Evolutionary conservation across 495 filamentous ascomycete genomes (phyloP).

Genomic region (Amorphotheca resinae): DNA sequence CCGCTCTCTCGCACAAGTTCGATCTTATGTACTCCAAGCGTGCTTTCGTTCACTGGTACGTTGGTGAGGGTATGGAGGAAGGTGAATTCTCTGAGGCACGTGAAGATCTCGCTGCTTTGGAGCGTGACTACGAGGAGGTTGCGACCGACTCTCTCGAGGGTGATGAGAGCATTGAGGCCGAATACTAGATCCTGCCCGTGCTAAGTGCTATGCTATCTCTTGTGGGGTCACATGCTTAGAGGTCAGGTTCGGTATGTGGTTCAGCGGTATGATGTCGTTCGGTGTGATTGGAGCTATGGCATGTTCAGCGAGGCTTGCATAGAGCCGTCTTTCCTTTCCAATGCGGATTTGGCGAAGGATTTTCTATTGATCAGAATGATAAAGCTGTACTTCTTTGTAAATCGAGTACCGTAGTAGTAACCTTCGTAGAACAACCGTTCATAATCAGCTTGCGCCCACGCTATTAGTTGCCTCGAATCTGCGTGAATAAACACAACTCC

Average conservation of each 20-base stretch:
- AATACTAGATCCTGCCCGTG: constrained; percentile 58
- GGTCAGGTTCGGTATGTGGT: constrained; percentile 19
- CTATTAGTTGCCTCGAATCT: background rate
- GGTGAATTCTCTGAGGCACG: constrained; percentile 98
- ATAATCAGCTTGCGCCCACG: constrained; percentile 5
- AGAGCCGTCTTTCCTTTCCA: constrained; percentile 13
- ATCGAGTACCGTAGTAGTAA: constrained; percentile 6
- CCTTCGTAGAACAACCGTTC: constrained; percentile 5
- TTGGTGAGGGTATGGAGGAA: constrained; percentile 99
- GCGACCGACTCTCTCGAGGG: constrained; percentile 89
- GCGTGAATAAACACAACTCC: background rate
- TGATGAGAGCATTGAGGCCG: constrained; percentile 78
- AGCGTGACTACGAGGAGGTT: constrained; percentile 99
- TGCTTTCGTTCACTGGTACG: constrained; percentile 99
- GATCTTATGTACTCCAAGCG: constrained; percentile 99
- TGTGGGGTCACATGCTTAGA: constrained; percentile 21
- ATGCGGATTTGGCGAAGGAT: constrained; percentile 11
- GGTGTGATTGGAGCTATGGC: constrained; percentile 15
- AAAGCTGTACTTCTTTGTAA: constrained; percentile 15
- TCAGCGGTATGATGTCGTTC: constrained; percentile 15
- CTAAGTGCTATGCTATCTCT: constrained; percentile 16
- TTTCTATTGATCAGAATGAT: constrained; percentile 12
- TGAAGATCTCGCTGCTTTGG: constrained; percentile 93
- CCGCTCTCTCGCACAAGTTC: constrained; percentile 94
- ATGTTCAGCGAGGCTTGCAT: constrained; percentile 17